These are phyloP conservation scores for Eutypa lata DNA, from an alignment of 2,329 filamentous ascomycete genomes.

Conservation along the genomic window DNA sequence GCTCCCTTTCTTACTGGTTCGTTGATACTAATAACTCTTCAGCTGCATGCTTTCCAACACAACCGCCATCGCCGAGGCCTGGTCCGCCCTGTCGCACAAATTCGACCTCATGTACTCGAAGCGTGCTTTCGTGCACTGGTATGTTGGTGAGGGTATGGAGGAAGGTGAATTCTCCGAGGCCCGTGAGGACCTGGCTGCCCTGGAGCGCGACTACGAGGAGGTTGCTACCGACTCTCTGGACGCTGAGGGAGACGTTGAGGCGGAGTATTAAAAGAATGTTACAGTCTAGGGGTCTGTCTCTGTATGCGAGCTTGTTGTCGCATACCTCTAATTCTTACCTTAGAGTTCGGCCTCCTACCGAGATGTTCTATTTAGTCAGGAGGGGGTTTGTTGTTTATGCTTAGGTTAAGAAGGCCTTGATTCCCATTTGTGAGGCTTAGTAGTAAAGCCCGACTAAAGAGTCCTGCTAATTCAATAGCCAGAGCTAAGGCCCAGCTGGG, in stretches of 20 bases:
- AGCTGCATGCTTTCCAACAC: constrained; percentile 99
- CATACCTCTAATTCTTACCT: constrained; percentile 4
- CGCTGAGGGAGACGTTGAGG: constrained; percentile 78
- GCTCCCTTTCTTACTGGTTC: not conserved
- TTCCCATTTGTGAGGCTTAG: not conserved
- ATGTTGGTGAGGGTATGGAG: constrained; percentile 99
- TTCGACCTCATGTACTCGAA: constrained; percentile 99
- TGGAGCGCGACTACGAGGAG: constrained; percentile 99
- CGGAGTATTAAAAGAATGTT: constrained; percentile 72
- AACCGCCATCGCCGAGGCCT: constrained; percentile 96
- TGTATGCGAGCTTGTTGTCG: constrained; percentile 11
- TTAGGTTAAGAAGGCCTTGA: not conserved
- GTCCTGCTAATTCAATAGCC: constrained; percentile 22
- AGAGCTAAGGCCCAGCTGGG: constrained; percentile 14
- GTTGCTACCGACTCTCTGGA: constrained; percentile 92
- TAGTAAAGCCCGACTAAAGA: not conserved
- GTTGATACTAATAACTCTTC: constrained; percentile 15
- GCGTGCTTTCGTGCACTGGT: constrained; percentile 99
- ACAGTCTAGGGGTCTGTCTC: constrained; percentile 14
- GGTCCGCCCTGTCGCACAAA: constrained; percentile 94
- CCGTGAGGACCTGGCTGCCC: constrained; percentile 94
- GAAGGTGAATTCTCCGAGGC: constrained; percentile 99
- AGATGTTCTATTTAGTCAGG: not conserved
- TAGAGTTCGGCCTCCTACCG: not conserved
- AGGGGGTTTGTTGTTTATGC: not conserved